phyloP scores from a whole-genome alignment of 768 basidiomycete genomes.

The Agaricus sinodeliciosus region DNA sequence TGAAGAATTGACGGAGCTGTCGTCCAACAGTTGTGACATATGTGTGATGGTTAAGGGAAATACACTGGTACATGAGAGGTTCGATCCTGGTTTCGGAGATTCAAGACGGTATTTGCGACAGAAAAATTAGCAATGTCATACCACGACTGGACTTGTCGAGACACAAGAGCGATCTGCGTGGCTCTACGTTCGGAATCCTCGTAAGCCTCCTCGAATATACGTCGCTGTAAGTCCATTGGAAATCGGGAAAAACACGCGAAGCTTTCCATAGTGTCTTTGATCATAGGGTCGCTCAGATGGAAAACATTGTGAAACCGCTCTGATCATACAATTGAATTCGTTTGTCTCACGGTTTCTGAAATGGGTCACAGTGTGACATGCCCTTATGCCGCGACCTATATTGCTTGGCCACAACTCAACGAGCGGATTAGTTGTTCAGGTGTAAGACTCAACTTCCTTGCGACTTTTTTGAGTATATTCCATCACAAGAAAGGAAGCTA shows the following conservation, averaged over 20 bases:
- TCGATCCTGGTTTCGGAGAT: conserved; percentile 2
- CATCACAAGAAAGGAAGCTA: background rate
- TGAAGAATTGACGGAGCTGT: background rate
- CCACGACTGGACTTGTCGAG: conserved; percentile 6
- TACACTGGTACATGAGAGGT: conserved; percentile 8
- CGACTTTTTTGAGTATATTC: too few relatives aligned
- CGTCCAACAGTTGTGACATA: background rate
- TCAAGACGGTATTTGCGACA: background rate
- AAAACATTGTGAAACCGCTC: too few relatives aligned
- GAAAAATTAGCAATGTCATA: background rate
- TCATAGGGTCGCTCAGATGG: background rate
- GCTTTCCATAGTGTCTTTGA: background rate
- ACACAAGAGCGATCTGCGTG: conserved; percentile 2
- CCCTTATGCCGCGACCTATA: too few relatives aligned
- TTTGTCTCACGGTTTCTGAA: too few relatives aligned
- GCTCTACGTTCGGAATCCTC: conserved; percentile 2
- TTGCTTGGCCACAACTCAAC: too few relatives aligned
- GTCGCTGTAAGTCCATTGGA: conserved; percentile 1
- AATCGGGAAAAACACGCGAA: background rate
- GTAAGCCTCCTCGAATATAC: conserved; percentile 7
- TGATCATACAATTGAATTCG: too few relatives aligned
- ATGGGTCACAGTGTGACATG: too few relatives aligned
- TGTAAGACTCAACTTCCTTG: too few relatives aligned
- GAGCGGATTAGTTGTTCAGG: too few relatives aligned
- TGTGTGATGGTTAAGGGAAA: background rate